Evolutionary conservation across 805 yeast genomes (phyloP).

Genomic region (Starmerella potacharoeniae): DNA sequence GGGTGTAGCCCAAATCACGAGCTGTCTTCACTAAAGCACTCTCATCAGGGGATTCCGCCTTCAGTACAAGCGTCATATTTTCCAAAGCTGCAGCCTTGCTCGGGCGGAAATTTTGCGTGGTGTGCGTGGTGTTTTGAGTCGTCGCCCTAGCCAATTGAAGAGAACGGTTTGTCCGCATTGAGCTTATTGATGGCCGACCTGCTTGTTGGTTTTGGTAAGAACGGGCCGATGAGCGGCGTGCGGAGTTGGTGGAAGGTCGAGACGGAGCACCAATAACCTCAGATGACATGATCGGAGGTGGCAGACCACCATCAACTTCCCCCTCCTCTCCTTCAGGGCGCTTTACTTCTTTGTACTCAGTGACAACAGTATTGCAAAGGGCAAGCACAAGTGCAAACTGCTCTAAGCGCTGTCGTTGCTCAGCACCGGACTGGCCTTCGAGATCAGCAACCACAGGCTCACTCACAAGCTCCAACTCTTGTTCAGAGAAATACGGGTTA

Average conservation of each 20-base stretch:
- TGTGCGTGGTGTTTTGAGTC: neutral
- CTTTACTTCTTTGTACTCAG: slow-evolving; percentile 32
- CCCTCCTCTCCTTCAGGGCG: neutral
- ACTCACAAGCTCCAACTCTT: slow-evolving; percentile 39
- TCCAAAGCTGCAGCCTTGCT: slow-evolving; percentile 18
- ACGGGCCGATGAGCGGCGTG: neutral
- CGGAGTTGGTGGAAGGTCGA: neutral
- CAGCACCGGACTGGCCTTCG: slow-evolving; percentile 30
- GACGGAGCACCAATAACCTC: slow-evolving; percentile 5
- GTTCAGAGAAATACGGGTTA: slow-evolving; percentile 37
- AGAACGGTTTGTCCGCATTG: neutral
- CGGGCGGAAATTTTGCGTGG: neutral
- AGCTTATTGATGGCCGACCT: slow-evolving; percentile 9
- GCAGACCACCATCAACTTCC: slow-evolving; percentile 2
- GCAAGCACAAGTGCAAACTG: slow-evolving; percentile 56
- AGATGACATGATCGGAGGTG: slow-evolving; percentile 3
- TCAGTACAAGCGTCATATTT: slow-evolving; percentile 38
- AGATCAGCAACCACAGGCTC: slow-evolving; percentile 47
- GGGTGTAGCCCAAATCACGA: slow-evolving; percentile 57
- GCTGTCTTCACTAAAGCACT: slow-evolving; percentile 70
- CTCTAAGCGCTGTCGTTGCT: slow-evolving; percentile 40
- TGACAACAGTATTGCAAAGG: slow-evolving; percentile 63
- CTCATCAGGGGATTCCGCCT: slow-evolving; percentile 79
- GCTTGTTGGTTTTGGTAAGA: neutral
- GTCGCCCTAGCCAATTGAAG: neutral